Conservation (phyloP, 164 flowering plant genomes). For the Platanus orientalis region DNA sequence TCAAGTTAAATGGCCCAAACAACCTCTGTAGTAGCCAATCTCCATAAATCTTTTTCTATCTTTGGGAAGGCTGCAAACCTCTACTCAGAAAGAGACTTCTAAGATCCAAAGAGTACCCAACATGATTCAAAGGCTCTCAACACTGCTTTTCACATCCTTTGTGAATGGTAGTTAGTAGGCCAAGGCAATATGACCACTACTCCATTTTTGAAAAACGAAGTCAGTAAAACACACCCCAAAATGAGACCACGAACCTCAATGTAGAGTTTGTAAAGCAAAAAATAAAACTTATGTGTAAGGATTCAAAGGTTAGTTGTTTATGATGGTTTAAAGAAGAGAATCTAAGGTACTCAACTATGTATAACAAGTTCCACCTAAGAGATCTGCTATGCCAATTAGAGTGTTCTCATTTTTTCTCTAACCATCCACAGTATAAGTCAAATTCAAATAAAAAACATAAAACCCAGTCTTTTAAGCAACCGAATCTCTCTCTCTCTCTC, state of each 20-base stretch:
- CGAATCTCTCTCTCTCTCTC: too few species aligned
- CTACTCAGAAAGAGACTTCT: too few species aligned
- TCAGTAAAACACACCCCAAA: neutral
- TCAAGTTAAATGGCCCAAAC: too few species aligned
- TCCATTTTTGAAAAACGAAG: conserved; percentile 33
- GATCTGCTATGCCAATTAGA: neutral
- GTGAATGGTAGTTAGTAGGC: conserved; percentile 29
- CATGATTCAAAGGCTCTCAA: too few species aligned
- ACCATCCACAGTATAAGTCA: neutral
- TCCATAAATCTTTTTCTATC: too few species aligned
- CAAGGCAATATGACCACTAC: conserved; percentile 36
- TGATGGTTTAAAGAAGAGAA: neutral
- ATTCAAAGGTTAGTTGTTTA: neutral
- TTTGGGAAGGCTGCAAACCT: too few species aligned
- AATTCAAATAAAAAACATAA: too few species aligned
- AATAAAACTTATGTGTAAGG: neutral
- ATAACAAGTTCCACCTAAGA: neutral
- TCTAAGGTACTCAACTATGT: neutral
- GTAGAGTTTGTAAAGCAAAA: too few species aligned
- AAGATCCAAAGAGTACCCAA: too few species aligned
- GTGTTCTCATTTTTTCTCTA: neutral
- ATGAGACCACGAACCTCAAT: too few species aligned
- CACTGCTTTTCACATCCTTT: conserved; percentile 6
- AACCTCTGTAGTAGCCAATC: too few species aligned
- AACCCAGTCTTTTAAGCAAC: too few species aligned